These are phyloP conservation scores for Chalciporus chontae DNA, from an alignment of 768 basidiomycete genomes.

Conservation along the genomic window DNA sequence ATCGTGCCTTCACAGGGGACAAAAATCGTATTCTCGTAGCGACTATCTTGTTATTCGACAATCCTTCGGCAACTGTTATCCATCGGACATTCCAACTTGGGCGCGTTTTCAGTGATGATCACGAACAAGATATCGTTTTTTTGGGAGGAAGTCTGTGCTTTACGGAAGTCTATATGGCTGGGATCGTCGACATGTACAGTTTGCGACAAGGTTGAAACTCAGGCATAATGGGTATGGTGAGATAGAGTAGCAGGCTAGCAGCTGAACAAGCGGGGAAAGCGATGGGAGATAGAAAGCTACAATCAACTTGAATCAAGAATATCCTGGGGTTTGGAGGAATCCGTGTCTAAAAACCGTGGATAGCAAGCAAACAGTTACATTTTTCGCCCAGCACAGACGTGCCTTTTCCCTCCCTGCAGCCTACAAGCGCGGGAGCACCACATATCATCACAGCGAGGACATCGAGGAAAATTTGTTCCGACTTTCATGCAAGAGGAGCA, in stretches of 20 bases:
- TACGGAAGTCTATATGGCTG: neutral
- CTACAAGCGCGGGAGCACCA: constrained; percentile 68
- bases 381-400: constrained; percentile 37
- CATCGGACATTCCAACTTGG: neutral
- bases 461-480: constrained; percentile 59
- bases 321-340: neutral
- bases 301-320: too few species aligned
- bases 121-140: neutral
- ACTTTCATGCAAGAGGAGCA: constrained; percentile 53
- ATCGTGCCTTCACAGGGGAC: constrained; percentile 73
- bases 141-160: neutral
- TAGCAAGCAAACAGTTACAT: constrained; percentile 5
- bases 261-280: neutral
- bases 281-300: neutral
- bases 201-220: neutral
- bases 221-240: neutral
- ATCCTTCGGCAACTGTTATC: neutral
- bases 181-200: neutral
- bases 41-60: neutral
- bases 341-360: neutral
- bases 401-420: constrained; percentile 48
- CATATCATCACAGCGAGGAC: constrained; percentile 52
- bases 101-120: neutral
- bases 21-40: constrained; percentile 65
- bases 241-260: neutral